Conservation (phyloP, 2,329 filamentous ascomycete species). For the Clonostachys rhizophaga region DNA sequence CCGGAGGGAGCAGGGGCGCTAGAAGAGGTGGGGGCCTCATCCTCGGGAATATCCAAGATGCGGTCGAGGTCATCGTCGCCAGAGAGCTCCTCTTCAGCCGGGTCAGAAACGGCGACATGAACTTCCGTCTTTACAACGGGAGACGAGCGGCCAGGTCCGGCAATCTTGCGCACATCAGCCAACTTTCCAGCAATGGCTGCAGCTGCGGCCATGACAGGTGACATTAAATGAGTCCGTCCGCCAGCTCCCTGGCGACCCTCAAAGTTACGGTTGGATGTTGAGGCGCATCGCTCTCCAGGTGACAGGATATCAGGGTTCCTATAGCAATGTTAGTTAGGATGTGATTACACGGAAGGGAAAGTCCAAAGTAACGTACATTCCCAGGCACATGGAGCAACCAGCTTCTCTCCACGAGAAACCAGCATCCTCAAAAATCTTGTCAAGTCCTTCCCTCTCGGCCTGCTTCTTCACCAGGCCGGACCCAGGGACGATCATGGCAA, state of each 20-base stretch:
- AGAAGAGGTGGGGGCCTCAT: constrained; percentile 61
- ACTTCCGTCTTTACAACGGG: constrained; percentile 39
- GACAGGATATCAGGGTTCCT: constrained; percentile 93
- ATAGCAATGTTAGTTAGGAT: not conserved
- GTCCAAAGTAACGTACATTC: constrained; percentile 48
- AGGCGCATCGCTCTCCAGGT: constrained; percentile 88
- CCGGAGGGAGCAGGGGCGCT: constrained; percentile 40
- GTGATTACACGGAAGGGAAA: not conserved
- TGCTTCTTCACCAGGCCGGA: constrained; percentile 91
- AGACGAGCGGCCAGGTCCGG: constrained; percentile 39
- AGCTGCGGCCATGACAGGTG: constrained; percentile 92
- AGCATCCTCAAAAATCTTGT: constrained; percentile 86
- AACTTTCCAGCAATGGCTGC: constrained; percentile 88
- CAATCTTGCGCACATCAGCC: constrained; percentile 80
- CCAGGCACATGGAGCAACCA: constrained; percentile 97
- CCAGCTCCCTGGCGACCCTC: constrained; percentile 92
- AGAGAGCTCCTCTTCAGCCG: constrained; percentile 39
- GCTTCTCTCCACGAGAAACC: constrained; percentile 98
- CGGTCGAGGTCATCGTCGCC: constrained; percentile 38
- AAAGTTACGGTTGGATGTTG: constrained; percentile 95
- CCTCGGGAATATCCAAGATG: constrained; percentile 56
- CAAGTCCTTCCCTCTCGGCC: constrained; percentile 86
- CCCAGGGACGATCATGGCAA: constrained; percentile 93
- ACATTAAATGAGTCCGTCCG: constrained; percentile 92
- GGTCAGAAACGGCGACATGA: constrained; percentile 20